Evolutionary conservation across 768 basidiomycete genomes (phyloP), one percentile per base, ranked within the genome.

Genomic region (Trametes coccinea): DNA sequence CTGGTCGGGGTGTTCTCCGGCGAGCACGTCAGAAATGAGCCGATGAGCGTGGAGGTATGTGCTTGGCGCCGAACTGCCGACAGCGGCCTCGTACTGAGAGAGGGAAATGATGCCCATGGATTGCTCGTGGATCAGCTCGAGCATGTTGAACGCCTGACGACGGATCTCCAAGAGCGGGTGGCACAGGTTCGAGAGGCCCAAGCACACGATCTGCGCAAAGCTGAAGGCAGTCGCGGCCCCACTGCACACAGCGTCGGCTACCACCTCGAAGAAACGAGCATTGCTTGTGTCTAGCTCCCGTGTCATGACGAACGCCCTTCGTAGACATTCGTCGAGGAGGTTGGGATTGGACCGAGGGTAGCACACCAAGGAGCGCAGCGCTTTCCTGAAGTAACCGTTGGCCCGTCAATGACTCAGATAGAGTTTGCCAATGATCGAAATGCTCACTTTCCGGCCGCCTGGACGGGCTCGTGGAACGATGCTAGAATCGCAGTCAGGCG

Each of bases 131-230:
- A 89, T 81, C 31, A 81, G 79, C 63, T 90, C 90, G 17, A 95
- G 77, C 67, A 93, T 84, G 65, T 86, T 80, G 72, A 95, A 90
- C 0, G 95, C 89, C 47, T 83, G 83, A n/a, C 82, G 81, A 10
- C 95, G 87, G 49, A 89, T 84, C 17, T 79, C 75, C 7, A 80
- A 64, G 27, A 83, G 79, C 3, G 85, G 82, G 71, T 95, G 89
- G 34, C 90, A 88, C 9, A 98, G 81, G 74, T 97, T 97, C 17
- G 90, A 87, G 17, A 97, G 75, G 2, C 89, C 90, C 13, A 96
- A 79, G 67, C 87, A 93, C 27, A 84, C 81, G 13, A 85, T 77
- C 69, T 96, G 93, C 29, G 86, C 79, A 69, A 93, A 90, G 4
- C 82, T 82, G 71, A 89, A 92, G 50, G 80, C 78, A 30, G 71